These are phyloP conservation scores for Trypanosoma conorhini DNA, from an alignment of 208 protist genomes.

Conservation along the genomic window DNA sequence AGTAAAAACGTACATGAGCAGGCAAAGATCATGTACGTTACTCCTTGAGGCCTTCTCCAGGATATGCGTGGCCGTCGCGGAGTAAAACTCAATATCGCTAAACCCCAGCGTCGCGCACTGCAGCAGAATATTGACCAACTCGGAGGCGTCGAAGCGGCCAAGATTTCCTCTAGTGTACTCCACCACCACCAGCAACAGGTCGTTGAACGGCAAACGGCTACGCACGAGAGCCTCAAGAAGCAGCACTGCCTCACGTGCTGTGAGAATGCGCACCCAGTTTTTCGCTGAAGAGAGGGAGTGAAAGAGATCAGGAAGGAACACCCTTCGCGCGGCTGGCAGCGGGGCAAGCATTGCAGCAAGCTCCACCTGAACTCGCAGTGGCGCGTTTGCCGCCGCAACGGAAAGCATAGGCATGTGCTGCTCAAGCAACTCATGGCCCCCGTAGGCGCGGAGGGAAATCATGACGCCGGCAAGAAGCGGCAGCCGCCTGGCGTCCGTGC, in stretches of 20 bases:
- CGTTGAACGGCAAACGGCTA: conserved; percentile 39
- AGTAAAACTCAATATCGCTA: conserved; percentile 77
- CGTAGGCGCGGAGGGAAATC: conserved; percentile 53
- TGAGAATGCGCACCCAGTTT: conserved; percentile 48
- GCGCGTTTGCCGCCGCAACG: conserved; percentile 51
- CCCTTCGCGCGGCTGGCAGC: conserved; percentile 39
- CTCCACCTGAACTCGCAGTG: conserved; percentile 58
- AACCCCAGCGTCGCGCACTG: conserved; percentile 62
- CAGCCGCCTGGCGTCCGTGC: conserved; percentile 41
- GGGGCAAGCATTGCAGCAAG: conserved; percentile 50
- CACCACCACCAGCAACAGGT: conserved; percentile 59
- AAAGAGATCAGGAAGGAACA: conserved; percentile 62
- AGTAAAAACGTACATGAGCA: conserved; percentile 82
- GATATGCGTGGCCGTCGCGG: conserved; percentile 52
- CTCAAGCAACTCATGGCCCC: conserved; percentile 50
- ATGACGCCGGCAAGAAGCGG: conserved; percentile 46
- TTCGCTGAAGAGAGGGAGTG: conserved; percentile 44
- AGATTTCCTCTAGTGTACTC: conserved; percentile 49
- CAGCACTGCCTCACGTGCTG: conserved; percentile 41
- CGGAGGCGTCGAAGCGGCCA: conserved; percentile 40
- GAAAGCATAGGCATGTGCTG: conserved; percentile 73
- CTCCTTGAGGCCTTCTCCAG: conserved; percentile 49
- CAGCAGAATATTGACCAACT: conserved; percentile 56
- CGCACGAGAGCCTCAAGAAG: conserved; percentile 54
- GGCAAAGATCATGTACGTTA: conserved; percentile 73